Base-by-base conservation (phyloP, 164 flowering plant genomes). In the Cinnamomum micranthum region DNA sequence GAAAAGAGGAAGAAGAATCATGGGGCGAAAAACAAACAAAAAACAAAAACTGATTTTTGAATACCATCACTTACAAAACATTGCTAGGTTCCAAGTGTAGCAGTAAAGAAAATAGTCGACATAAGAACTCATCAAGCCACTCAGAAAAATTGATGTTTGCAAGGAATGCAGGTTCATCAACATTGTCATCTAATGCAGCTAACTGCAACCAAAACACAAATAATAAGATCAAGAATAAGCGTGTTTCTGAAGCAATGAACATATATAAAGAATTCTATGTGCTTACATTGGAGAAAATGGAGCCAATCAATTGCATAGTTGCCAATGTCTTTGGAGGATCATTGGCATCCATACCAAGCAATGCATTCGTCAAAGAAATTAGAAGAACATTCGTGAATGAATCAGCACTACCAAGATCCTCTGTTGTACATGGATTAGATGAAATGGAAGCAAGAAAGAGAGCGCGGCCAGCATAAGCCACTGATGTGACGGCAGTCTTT, bases 331-430 rank as follows among this genome's bases (percentile, higher is more conserved):
- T 96, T 7, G 99, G 99, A 74, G 98, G 98, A 81, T 93, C 99
- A 81, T 96, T 96, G 77, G 98, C 98, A 87, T 96, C 99, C 95
- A 96, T 90, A 33, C 99, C 99, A 87, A 94, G 95, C 76, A 96
- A 82, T 68, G 98, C 90, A 87, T 90, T 96, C 51, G 97, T 91
- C 66, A 93, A 84, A 23, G 98, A 89, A 75, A 85, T 81, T 86
- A 83, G 81, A 76, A 93, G 72, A 74, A 93, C 92, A 84, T 90
- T 86, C 76, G 71, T 68, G 69, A 72, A 88, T 25, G 75, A 81
- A 76, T 83, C 86, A 73, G 80, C 74, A 75, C 69, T 76, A 55
- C 58, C 86, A 75, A 63, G 74, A 77, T 79, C 87, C 71, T 80
- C 86, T 33, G 82, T 28, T 73, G 82, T 78, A 35, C 73, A 76